phyloP scores from a whole-genome alignment of 805 yeast species.

The Jamesozyma hellenica region DNA sequence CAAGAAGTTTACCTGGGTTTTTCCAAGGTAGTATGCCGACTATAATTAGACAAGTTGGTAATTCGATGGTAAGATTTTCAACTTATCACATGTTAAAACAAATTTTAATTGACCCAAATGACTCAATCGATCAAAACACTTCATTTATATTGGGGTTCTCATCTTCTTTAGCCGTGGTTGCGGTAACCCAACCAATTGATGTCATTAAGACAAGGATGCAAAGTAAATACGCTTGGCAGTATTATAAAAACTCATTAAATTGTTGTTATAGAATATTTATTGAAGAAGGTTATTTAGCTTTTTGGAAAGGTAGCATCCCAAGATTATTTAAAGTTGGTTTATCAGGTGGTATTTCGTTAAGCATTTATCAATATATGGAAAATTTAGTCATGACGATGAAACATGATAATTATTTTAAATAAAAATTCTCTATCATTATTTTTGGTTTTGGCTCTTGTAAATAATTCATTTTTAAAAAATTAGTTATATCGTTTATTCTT shows the following conservation, averaged over 20 bases:
- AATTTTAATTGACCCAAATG: slow-evolving; percentile 40
- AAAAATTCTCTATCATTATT: no score
- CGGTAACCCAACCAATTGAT: slow-evolving; percentile 80
- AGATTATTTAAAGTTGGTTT: slow-evolving; percentile 60
- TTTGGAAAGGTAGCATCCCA: slow-evolving; percentile 56
- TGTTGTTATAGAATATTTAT: slow-evolving; percentile 42
- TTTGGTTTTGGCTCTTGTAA: no score
- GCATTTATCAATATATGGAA: slow-evolving; percentile 51
- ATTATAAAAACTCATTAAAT: slow-evolving; percentile 53
- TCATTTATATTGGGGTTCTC: slow-evolving; percentile 42
- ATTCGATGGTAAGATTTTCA: slow-evolving; percentile 75
- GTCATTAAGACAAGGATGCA: slow-evolving; percentile 82
- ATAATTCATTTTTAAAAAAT: no score
- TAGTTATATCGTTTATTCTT: no score
- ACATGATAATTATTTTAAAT: slow-evolving; percentile 12
- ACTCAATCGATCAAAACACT: slow-evolving; percentile 29
- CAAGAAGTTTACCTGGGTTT: slow-evolving; percentile 70
- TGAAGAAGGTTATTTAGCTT: slow-evolving; percentile 35
- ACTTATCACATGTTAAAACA: slow-evolving; percentile 74
- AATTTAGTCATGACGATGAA: slow-evolving; percentile 21
- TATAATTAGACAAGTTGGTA: slow-evolving; percentile 62
- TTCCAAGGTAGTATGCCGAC: slow-evolving; percentile 82
- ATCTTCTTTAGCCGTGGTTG: slow-evolving; percentile 65
- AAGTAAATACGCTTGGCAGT: slow-evolving; percentile 50
- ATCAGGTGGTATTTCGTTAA: slow-evolving; percentile 60